These are phyloP conservation scores for Cryptococcus wingfieldii DNA, from an alignment of 1,284 basidiomycete species.

Conservation along the genomic window DNA sequence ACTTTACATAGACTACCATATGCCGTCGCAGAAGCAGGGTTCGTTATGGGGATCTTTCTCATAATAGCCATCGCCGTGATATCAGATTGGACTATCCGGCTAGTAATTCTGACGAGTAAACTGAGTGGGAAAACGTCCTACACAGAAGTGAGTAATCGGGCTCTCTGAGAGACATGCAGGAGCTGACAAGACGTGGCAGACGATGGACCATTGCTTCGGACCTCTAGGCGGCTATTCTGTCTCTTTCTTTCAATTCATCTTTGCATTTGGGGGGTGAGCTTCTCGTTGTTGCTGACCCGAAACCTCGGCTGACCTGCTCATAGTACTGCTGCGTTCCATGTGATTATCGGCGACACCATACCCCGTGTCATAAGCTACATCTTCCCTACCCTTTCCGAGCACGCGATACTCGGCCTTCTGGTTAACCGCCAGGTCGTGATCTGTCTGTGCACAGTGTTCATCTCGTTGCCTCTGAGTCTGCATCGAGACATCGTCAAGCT, in stretches of 20 bases:
- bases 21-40: slow-evolving; percentile 86
- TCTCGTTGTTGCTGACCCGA: neutral
- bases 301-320: neutral
- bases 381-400: slow-evolving; percentile 66
- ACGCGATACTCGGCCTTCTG: slow-evolving; percentile 69
- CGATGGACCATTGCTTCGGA: slow-evolving; percentile 95
- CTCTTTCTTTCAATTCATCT: slow-evolving; percentile 95
- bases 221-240: slow-evolving; percentile 80
- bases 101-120: slow-evolving; percentile 94
- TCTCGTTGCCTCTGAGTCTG: slow-evolving; percentile 91
- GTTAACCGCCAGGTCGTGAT: slow-evolving; percentile 86
- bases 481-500: slow-evolving; percentile 98
- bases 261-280: slow-evolving; percentile 79
- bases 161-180: neutral
- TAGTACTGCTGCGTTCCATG: slow-evolving; percentile 95
- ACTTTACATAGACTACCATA: slow-evolving; percentile 70
- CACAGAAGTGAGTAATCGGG: slow-evolving; percentile 59
- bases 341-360: slow-evolving; percentile 90
- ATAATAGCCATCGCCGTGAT: slow-evolving; percentile 66
- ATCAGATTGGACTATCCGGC: slow-evolving; percentile 66
- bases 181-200: slow-evolving; percentile 38
- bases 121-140: slow-evolving; percentile 88
- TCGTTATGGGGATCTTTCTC: slow-evolving; percentile 77
- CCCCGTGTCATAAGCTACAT: slow-evolving; percentile 86
- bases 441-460: slow-evolving; percentile 71